Evolutionary conservation across 768 basidiomycete genomes (phyloP).

Genomic region (Serendipita vermifera): DNA sequence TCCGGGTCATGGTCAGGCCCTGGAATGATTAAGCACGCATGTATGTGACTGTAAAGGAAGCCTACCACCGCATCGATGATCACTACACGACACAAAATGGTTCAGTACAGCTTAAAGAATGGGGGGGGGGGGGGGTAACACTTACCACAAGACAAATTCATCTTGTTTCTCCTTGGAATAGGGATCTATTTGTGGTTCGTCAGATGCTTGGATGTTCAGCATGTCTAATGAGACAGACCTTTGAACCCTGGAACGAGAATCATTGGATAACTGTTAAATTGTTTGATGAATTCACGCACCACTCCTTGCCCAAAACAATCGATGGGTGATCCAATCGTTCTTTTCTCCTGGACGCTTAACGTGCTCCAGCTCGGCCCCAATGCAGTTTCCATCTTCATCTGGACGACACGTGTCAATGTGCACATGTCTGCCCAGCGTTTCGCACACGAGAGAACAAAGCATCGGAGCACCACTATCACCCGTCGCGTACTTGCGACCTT

Average conservation of each 20-base stretch:
- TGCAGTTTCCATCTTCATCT: constrained; percentile 27
- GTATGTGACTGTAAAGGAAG: background rate
- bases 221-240: constrained; percentile 22
- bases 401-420: constrained; percentile 47
- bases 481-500: constrained; percentile 34
- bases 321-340: constrained; percentile 43
- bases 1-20: constrained; percentile 39
- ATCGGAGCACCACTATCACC: constrained; percentile 39
- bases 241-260: constrained; percentile 35
- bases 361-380: constrained; percentile 35
- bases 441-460: constrained; percentile 50
- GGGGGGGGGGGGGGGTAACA: background rate
- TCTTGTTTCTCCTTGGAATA: constrained; percentile 45
- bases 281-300: constrained; percentile 25
- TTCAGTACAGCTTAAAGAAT: background rate
- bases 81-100: constrained; percentile 26
- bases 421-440: constrained; percentile 40
- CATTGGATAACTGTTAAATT: background rate
- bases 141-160: constrained; percentile 43
- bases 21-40: constrained; percentile 16
- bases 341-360: constrained; percentile 28
- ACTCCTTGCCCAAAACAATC: constrained; percentile 42
- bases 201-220: background rate
- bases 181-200: constrained; percentile 30
- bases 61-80: constrained; percentile 39